Conservation (phyloP, 345 rosid genomes). For the Rhizophora mangle region DNA sequence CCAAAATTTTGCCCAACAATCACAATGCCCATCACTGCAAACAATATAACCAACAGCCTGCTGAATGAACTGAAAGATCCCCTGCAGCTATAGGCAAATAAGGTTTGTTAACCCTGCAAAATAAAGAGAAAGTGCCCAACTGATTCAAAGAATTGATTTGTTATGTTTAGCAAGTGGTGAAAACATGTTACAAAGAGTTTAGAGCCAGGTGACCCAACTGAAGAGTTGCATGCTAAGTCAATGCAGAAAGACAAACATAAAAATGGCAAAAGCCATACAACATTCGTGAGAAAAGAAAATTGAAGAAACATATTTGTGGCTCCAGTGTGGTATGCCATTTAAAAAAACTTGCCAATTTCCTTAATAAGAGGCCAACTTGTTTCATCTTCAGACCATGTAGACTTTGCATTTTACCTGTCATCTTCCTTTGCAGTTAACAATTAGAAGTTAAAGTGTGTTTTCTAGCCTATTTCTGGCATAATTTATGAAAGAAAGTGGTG, state of each 20-base stretch:
- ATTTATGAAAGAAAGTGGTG: conserved; percentile 1
- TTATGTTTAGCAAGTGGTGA: neutral
- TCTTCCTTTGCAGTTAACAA: neutral
- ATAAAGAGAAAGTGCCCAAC: conserved; percentile 9
- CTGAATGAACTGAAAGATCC: conserved; percentile 86
- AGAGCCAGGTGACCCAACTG: neutral
- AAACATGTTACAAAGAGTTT: conserved; percentile 1
- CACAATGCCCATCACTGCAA: conserved; percentile 66
- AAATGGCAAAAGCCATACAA: too few species aligned
- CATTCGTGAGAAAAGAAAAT: too few species aligned
- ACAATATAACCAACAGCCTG: conserved; percentile 80
- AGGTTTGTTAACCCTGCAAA: conserved; percentile 95
- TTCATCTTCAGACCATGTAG: neutral
- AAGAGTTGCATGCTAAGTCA: too few species aligned
- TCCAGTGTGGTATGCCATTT: too few species aligned
- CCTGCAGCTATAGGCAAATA: conserved; percentile 98
- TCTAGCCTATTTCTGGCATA: neutral
- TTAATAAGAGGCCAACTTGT: neutral
- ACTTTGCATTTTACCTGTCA: neutral
- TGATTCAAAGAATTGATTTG: conserved; percentile 3
- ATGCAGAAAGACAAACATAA: too few species aligned
- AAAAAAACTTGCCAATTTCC: neutral
- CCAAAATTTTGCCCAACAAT: conserved; percentile 80
- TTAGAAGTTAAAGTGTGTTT: conserved; percentile 9
- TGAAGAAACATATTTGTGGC: too few species aligned